phyloP scores from a whole-genome alignment of 2,329 filamentous ascomycete species.

The Exophiala calicioides region DNA sequence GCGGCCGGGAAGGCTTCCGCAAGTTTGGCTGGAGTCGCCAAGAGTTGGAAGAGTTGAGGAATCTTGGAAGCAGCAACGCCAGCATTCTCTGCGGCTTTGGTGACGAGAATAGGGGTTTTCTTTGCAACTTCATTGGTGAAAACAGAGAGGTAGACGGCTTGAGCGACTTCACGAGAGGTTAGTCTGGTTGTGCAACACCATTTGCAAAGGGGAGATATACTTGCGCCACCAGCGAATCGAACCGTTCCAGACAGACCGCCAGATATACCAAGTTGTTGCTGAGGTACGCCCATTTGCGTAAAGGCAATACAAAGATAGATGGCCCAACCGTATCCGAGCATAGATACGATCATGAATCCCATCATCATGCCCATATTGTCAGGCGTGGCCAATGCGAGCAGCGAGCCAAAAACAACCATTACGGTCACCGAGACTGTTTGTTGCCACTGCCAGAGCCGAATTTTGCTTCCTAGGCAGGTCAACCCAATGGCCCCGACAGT shows the following conservation, averaged over 20 bases:
- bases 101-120: constrained; percentile 39
- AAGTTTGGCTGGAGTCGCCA: constrained; percentile 9
- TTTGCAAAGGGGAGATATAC: background rate
- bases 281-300: constrained; percentile 52
- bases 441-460: constrained; percentile 52
- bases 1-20: background rate
- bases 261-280: constrained; percentile 50
- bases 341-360: constrained; percentile 50
- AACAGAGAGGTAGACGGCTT: constrained; percentile 46
- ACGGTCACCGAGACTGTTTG: constrained; percentile 46
- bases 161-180: constrained; percentile 35
- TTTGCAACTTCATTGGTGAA: constrained; percentile 30
- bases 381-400: constrained; percentile 48
- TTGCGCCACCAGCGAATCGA: constrained; percentile 46
- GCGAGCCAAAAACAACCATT: constrained; percentile 52
- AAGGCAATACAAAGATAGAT: constrained; percentile 53
- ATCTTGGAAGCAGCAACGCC: constrained; percentile 32
- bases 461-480: constrained; percentile 43
- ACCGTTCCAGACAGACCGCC: constrained; percentile 48
- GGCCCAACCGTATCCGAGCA: constrained; percentile 51
- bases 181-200: background rate
- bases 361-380: constrained; percentile 49
- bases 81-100: constrained; percentile 39
- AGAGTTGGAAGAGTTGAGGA: background rate
- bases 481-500: constrained; percentile 46